A percentile compares a stretch with the other conserved stretches of the same genome.
Conservation (phyloP, 208 protist genomes). For the Endotrypanum monterogeii region DNA sequence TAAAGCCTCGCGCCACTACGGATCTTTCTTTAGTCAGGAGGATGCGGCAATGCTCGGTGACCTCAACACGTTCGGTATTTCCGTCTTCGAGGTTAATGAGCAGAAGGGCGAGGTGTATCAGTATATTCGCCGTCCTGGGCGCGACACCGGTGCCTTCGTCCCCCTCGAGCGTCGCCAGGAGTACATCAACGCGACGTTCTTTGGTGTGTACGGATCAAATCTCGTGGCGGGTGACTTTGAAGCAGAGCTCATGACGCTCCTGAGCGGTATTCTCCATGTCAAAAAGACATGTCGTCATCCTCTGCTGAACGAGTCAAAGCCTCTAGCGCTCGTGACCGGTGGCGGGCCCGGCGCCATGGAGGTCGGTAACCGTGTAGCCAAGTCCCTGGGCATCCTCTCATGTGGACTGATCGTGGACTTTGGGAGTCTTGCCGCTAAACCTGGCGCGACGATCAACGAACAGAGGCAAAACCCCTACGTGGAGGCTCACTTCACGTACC, state of each 20-base stretch:
- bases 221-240: conserved; percentile 92
- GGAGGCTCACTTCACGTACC: conserved; percentile 93
- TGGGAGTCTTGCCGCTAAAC: conserved; percentile 76
- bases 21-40: conserved; percentile 91
- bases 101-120: conserved; percentile 79
- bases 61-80: conserved; percentile 87
- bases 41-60: conserved; percentile 88
- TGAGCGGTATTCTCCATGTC: conserved; percentile 84
- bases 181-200: conserved; percentile 88
- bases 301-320: conserved; percentile 74
- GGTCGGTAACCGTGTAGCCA: conserved; percentile 92
- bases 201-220: conserved; percentile 94
- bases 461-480: conserved; percentile 92
- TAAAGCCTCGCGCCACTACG: conserved; percentile 73
- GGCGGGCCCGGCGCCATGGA: conserved; percentile 94
- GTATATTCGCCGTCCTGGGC: conserved; percentile 81
- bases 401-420: conserved; percentile 93
- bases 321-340: conserved; percentile 90
- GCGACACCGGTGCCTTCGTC: conserved; percentile 86
- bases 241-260: conserved; percentile 81
- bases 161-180: conserved; percentile 85
- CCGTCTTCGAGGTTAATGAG: conserved; percentile 88
- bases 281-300: conserved; percentile 66
- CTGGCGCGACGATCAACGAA: conserved; percentile 92
- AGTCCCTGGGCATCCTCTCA: conserved; percentile 88